These are phyloP conservation scores for Lodderomyces margitis DNA, from an alignment of 1,139 yeast genomes.

Conservation along the genomic window DNA sequence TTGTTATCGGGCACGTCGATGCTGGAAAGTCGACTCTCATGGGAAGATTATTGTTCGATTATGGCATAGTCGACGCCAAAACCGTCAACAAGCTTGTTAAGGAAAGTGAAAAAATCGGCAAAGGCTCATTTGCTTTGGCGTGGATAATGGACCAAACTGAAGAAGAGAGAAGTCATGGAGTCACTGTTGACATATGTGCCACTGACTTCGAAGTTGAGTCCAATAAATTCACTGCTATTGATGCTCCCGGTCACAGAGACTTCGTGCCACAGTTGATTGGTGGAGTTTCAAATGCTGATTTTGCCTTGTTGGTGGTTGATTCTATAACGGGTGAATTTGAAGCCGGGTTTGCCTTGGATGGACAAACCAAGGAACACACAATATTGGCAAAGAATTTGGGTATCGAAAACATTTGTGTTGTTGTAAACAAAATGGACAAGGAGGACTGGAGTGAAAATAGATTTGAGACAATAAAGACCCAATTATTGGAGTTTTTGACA, in stretches of 20 bases:
- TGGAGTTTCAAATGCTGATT: slow-evolving; percentile 58
- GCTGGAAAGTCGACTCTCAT: slow-evolving; percentile 96
- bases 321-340: slow-evolving; percentile 84
- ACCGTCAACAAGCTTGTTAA: slow-evolving; percentile 73
- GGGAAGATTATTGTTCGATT: slow-evolving; percentile 83
- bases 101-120: slow-evolving; percentile 82
- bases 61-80: slow-evolving; percentile 75
- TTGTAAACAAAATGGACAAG: slow-evolving; percentile 85
- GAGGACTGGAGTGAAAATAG: slow-evolving; percentile 67
- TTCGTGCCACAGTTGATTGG: slow-evolving; percentile 56
- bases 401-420: slow-evolving; percentile 70
- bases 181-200: slow-evolving; percentile 89
- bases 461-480: slow-evolving; percentile 58
- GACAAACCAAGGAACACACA: slow-evolving; percentile 95
- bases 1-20: slow-evolving; percentile 95
- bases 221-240: slow-evolving; percentile 80
- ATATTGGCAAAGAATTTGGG: slow-evolving; percentile 81
- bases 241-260: slow-evolving; percentile 75
- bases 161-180: slow-evolving; percentile 89
- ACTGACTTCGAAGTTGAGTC: slow-evolving; percentile 71
- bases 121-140: slow-evolving; percentile 91
- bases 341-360: slow-evolving; percentile 80
- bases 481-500: slow-evolving; percentile 57
- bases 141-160: slow-evolving; percentile 97
- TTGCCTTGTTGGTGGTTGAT: slow-evolving; percentile 75